Evolutionary conservation across 768 basidiomycete species (phyloP), one percentile per base, ranked within the genome.

Genomic region (Rhodotorula sphaerocarpa): DNA sequence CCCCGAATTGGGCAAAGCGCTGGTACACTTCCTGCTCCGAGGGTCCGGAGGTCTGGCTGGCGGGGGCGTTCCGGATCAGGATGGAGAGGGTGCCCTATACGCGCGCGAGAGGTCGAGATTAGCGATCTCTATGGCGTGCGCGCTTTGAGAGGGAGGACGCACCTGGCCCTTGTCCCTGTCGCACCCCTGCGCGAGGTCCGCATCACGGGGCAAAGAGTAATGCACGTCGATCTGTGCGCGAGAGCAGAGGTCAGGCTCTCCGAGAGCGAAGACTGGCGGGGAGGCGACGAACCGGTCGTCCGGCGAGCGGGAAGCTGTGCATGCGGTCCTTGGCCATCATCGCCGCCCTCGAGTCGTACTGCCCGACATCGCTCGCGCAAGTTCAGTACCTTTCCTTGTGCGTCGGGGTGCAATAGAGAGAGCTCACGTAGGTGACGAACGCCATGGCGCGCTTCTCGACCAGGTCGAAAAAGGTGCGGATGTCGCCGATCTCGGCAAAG

Each of bases 371-470:
- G 33, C 53, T 31, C 21, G 3, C 20, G 2, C 21, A 7, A 7
- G 21, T 18, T 43, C 18, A 39, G 50, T 7, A 5, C 10, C 1
- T n/a, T n/a, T n/a, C n/a, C n/a, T n/a, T n/a, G n/a, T n/a, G n/a
- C n/a, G n/a, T n/a, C n/a, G n/a, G n/a, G 18, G 48, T 31, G 46
- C 27, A 25, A 15, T 41, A 23, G 50, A 21, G 27, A 39, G 45
- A 11, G 83, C 93, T 82, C 78, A 97, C 95, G 75, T 89, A 99
- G 51, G 93, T 99, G 48, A 97, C 87, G 75, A 99, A 99, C 20
- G 96, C 87, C 88, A 99, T 95, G n/a, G 95, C 95, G 63, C 95
- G 82, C 16, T 87, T 92, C 52, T 84, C 82, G 66, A 97, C 88
- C 25, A 97, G 79, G 76, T 99, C 95, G 75, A 96, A 97, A 75